Evolutionary conservation across 805 yeast genomes (phyloP).

Genomic region (Teunomyces funiuensis): DNA sequence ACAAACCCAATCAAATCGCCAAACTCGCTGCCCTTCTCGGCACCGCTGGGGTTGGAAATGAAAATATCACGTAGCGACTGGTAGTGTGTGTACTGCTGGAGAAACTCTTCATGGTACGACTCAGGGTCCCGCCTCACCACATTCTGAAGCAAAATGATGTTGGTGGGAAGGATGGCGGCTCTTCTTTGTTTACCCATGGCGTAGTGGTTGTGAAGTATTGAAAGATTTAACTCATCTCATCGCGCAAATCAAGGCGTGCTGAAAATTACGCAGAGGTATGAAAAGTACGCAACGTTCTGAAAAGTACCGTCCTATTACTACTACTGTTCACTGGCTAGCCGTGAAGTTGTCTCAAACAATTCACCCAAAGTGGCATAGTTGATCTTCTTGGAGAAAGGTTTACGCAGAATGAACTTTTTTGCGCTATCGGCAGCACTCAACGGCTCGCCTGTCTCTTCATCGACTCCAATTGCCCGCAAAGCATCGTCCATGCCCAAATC

Average conservation of each 20-base stretch:
- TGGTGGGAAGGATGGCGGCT: conserved; percentile 91
- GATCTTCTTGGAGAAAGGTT: conserved; percentile 82
- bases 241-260: neutral
- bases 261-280: neutral
- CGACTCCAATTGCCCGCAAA: conserved; percentile 42
- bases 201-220: neutral
- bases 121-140: conserved; percentile 91
- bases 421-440: conserved; percentile 78
- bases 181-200: conserved; percentile 83
- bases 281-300: neutral
- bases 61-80: conserved; percentile 87
- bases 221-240: conserved; percentile 4
- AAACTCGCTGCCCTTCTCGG: conserved; percentile 64
- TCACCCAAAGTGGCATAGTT: conserved; percentile 80
- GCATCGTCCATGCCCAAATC: conserved; percentile 32
- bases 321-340: conserved; percentile 1
- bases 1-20: conserved; percentile 86
- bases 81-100: conserved; percentile 90
- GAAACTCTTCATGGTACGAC: conserved; percentile 90
- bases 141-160: conserved; percentile 87
- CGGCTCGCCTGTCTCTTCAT: conserved; percentile 40
- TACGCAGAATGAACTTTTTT: conserved; percentile 69
- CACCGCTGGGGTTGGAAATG: conserved; percentile 61
- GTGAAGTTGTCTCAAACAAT: conserved; percentile 24
- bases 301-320: neutral